Conservation (phyloP, 2,329 filamentous ascomycete species). For the Alternaria triticina region DNA sequence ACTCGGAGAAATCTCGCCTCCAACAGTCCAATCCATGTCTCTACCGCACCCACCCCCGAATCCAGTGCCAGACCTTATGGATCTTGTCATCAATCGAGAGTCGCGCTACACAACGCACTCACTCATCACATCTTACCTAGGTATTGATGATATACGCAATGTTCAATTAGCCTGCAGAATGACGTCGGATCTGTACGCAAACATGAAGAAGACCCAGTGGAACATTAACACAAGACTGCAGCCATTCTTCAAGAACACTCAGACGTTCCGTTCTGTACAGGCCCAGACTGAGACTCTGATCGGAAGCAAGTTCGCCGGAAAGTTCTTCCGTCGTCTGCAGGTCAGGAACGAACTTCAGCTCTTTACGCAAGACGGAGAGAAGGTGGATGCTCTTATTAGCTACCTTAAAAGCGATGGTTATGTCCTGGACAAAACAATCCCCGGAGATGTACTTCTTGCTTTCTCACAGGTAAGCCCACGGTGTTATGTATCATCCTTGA, state of each 20-base stretch:
- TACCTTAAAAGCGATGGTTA: neutral
- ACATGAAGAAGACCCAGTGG: neutral
- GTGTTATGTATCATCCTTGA: neutral
- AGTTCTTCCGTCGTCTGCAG: neutral
- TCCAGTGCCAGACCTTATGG: neutral
- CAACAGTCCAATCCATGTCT: neutral
- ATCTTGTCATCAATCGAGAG: neutral
- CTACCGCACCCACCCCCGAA: neutral
- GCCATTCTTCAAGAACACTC: neutral
- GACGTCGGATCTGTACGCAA: neutral
- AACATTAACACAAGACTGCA: neutral
- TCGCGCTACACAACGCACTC: neutral
- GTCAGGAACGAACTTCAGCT: neutral
- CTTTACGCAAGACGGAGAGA: neutral
- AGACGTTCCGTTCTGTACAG: neutral
- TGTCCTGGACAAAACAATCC: neutral
- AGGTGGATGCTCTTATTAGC: neutral
- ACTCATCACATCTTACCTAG: neutral
- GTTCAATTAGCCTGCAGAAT: neutral
- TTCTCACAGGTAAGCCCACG: neutral
- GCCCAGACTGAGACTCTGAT: neutral
- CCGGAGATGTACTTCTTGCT: neutral
- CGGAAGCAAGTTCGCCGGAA: neutral
- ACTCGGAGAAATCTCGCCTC: neutral
- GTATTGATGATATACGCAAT: neutral